Evolutionary conservation across 2,329 filamentous ascomycete genomes (phyloP).

Genomic region (Pseudogymnoascus sp.): DNA sequence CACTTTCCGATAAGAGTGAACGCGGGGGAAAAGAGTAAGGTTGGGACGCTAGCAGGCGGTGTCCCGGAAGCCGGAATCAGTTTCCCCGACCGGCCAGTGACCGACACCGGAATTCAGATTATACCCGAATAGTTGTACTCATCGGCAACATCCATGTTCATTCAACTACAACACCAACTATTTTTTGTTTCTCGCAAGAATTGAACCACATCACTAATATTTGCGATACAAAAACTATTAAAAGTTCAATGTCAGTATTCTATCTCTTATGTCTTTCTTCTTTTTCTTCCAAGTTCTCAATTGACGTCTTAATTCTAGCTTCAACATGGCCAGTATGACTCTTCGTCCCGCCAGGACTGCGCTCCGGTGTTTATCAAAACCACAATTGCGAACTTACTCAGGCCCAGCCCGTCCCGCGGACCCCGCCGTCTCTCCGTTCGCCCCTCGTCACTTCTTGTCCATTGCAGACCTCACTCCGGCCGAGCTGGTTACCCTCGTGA

Average conservation of each 20-base stretch:
- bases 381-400: slow-evolving; percentile 21
- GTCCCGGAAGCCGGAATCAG: not conserved
- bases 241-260: not conserved
- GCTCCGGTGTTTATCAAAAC: slow-evolving; percentile 19
- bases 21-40: not conserved
- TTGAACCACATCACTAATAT: slow-evolving; percentile 7
- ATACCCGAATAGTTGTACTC: not conserved
- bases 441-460: slow-evolving; percentile 82
- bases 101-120: slow-evolving; percentile 7
- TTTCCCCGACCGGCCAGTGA: not conserved
- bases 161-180: not conserved
- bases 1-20: not conserved
- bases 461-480: slow-evolving; percentile 76
- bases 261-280: not conserved
- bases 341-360: slow-evolving; percentile 23
- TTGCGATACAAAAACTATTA: not conserved
- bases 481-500: slow-evolving; percentile 76
- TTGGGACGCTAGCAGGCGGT: not conserved
- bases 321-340: slow-evolving; percentile 18
- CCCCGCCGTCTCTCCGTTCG: slow-evolving; percentile 39
- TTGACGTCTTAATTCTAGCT: slow-evolving; percentile 15
- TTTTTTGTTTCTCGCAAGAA: not conserved
- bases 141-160: not conserved
- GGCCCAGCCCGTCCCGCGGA: slow-evolving; percentile 15
- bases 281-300: not conserved